Percentiles rank a stretch among this genome's conserved stretches.
Conservation (phyloP, 208 protist genomes). For the Wallacemonas sp. region DNA sequence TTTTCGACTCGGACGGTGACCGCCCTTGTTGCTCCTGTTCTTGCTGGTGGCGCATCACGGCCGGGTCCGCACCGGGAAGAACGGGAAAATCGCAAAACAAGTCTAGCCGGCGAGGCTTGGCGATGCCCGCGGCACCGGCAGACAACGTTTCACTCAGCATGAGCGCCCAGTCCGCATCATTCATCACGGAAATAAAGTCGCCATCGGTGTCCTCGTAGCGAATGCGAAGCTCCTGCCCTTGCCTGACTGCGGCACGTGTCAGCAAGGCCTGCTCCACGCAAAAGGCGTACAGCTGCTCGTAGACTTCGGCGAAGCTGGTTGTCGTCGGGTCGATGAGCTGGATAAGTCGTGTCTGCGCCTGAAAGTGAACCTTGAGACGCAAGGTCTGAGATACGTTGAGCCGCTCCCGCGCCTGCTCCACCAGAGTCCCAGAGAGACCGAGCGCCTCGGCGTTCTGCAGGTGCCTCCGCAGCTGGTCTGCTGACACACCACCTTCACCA, state of each 20-base stretch:
- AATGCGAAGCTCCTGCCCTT: slow-evolving; percentile 55
- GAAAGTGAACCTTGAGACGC: slow-evolving; percentile 78
- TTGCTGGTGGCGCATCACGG: neutral
- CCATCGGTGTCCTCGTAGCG: slow-evolving; percentile 82
- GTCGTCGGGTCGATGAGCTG: slow-evolving; percentile 38
- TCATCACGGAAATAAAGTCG: slow-evolving; percentile 76
- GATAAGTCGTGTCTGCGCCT: slow-evolving; percentile 64
- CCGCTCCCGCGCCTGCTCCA: slow-evolving; percentile 43
- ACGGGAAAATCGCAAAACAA: slow-evolving; percentile 70
- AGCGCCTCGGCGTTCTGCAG: slow-evolving; percentile 44
- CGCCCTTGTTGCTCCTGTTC: neutral
- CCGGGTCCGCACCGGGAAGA: slow-evolving; percentile 24
- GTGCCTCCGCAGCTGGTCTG: slow-evolving; percentile 29
- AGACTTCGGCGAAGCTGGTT: slow-evolving; percentile 49
- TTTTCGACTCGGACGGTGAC: too few species aligned
- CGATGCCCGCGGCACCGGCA: slow-evolving; percentile 9
- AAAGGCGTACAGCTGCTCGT: slow-evolving; percentile 50
- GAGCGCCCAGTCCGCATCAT: slow-evolving; percentile 71
- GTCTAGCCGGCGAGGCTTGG: slow-evolving; percentile 34
- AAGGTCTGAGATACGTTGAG: slow-evolving; percentile 40
- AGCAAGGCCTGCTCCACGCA: slow-evolving; percentile 44
- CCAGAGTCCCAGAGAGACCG: slow-evolving; percentile 37
- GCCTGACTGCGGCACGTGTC: neutral
- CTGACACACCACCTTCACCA: neutral
- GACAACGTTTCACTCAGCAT: slow-evolving; percentile 55